A percentile compares a stretch with the other conserved stretches of the same genome.
Evolutionary conservation across 1,139 yeast species (phyloP).

Genomic region (Candida neerlandica): DNA sequence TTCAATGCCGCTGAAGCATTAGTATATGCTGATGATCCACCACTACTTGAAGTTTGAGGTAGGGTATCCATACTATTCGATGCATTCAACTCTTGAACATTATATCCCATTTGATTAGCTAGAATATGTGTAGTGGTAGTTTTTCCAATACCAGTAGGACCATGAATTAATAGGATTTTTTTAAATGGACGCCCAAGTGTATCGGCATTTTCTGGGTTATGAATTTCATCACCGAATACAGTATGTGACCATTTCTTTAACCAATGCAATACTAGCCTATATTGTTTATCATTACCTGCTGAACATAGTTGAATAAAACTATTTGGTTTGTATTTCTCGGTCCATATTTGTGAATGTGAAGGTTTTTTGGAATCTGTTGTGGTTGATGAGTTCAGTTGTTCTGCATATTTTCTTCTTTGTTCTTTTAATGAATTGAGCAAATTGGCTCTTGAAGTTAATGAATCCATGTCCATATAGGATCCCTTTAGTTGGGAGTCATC

Average conservation of each 20-base stretch:
- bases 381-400: background rate
- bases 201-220: constrained; percentile 40
- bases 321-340: constrained; percentile 84
- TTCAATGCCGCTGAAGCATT: constrained; percentile 35
- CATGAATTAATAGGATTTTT: constrained; percentile 74
- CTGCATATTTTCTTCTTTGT: constrained; percentile 16
- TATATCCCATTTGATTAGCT: constrained; percentile 81
- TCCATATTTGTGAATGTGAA: constrained; percentile 49
- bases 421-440: constrained; percentile 26
- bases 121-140: constrained; percentile 86
- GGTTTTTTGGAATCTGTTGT: background rate
- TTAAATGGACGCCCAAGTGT: constrained; percentile 69
- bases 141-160: constrained; percentile 97
- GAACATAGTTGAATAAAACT: constrained; percentile 62
- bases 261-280: constrained; percentile 76
- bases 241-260: constrained; percentile 75
- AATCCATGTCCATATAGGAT: constrained; percentile 33
- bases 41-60: constrained; percentile 24
- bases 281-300: constrained; percentile 81
- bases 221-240: constrained; percentile 53
- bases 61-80: constrained; percentile 61
- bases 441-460: constrained; percentile 31
- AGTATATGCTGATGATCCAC: constrained; percentile 11
- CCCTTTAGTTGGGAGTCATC: constrained; percentile 13
- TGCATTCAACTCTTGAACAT: constrained; percentile 84